Conservation (phyloP, 208 protist species). For the Vickermania spadyakhi region DNA sequence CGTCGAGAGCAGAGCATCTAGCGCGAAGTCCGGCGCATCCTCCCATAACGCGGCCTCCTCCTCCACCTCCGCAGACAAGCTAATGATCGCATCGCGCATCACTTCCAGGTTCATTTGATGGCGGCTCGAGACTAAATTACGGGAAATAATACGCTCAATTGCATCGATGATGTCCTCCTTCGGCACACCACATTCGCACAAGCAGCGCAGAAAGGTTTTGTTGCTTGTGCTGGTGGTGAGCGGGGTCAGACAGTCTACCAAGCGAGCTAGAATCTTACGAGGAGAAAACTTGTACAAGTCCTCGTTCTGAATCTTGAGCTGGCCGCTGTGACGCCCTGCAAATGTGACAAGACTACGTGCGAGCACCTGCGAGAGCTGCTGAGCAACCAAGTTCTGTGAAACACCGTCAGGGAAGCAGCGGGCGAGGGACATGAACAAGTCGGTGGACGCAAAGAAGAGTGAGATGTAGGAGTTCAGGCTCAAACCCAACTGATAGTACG, state of each 20-base stretch:
- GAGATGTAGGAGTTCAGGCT: slow-evolving; percentile 49
- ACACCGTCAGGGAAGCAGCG: slow-evolving; percentile 69
- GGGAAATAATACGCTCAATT: slow-evolving; percentile 47
- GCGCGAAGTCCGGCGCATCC: slow-evolving; percentile 77
- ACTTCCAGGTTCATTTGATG: slow-evolving; percentile 53
- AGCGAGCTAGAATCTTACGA: slow-evolving; percentile 56
- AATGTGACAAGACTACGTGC: slow-evolving; percentile 74
- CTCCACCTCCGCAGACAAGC: slow-evolving; percentile 42
- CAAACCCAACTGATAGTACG: slow-evolving; percentile 76
- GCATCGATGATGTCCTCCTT: slow-evolving; percentile 37
- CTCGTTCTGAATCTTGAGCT: slow-evolving; percentile 70
- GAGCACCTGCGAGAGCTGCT: slow-evolving; percentile 84
- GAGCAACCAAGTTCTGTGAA: slow-evolving; percentile 81
- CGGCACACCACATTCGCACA: slow-evolving; percentile 73
- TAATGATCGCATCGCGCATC: slow-evolving; percentile 37
- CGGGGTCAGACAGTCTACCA: slow-evolving; percentile 76
- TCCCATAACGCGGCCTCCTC: slow-evolving; percentile 76
- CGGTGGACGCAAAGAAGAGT: slow-evolving; percentile 72
- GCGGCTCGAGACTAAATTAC: slow-evolving; percentile 53
- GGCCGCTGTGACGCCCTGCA: slow-evolving; percentile 61
- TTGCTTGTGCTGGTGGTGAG: slow-evolving; percentile 41
- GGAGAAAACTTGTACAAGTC: slow-evolving; percentile 73
- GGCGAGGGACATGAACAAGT: slow-evolving; percentile 81
- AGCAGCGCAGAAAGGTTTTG: slow-evolving; percentile 57
- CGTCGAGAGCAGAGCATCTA: slow-evolving; percentile 73